These are phyloP conservation scores for Juglanconis sp. DNA, from an alignment of 2,329 filamentous ascomycete species.

Conservation along the genomic window DNA sequence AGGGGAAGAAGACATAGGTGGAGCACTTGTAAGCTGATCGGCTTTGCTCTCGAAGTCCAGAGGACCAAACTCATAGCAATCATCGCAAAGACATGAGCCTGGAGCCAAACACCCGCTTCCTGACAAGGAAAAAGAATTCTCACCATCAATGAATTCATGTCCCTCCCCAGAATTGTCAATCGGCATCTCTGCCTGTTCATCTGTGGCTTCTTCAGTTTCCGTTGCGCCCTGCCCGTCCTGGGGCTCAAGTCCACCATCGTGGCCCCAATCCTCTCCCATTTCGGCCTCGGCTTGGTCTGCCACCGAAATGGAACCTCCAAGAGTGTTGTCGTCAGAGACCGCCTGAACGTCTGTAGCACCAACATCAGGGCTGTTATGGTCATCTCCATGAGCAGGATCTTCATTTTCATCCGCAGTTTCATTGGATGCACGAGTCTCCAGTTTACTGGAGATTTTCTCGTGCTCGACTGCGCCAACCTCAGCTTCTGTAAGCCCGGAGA, in stretches of 20 bases:
- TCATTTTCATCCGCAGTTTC: not conserved
- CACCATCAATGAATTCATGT: slow-evolving; percentile 13
- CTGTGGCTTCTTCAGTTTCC: not conserved
- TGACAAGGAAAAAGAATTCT: slow-evolving; percentile 6
- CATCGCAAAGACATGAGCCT: slow-evolving; percentile 6
- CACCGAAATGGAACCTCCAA: not conserved
- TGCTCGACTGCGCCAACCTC: not conserved
- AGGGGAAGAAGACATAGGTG: not conserved
- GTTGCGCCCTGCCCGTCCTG: not conserved
- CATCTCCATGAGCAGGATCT: not conserved
- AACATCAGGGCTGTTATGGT: not conserved
- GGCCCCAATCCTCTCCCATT: not conserved
- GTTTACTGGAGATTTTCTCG: not conserved
- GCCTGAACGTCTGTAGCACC: not conserved
- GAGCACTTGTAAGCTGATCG: not conserved
- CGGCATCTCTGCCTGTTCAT: not conserved
- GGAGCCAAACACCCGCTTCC: not conserved
- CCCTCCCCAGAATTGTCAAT: not conserved
- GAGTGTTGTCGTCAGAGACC: not conserved
- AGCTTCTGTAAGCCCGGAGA: not conserved
- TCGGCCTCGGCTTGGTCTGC: not conserved
- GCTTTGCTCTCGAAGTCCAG: not conserved
- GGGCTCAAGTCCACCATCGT: not conserved
- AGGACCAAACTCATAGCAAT: not conserved
- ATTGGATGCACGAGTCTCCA: not conserved